Evolutionary conservation across 306 rosid species (phyloP), one percentile per base, ranked within the genome.

Genomic region (Lathyrus tuberosus): DNA sequence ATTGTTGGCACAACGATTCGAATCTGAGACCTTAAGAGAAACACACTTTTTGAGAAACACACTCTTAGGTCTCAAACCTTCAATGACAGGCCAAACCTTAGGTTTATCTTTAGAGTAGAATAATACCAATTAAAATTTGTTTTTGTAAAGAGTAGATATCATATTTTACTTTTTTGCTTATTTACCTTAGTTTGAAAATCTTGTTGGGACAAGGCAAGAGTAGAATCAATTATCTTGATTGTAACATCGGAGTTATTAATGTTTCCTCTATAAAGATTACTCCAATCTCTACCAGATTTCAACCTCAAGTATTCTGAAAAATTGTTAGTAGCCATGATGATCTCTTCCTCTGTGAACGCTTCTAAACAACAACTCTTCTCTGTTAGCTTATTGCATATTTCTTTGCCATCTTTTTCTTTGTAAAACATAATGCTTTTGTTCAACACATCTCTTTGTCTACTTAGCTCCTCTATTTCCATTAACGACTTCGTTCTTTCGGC

Each of bases 161-260:
- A 2, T 24, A 2, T 24, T 24, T 24, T 33, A n/a, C 13, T 8
- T 33, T 16, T 35, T 17, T 16, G 10, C 5, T 38, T 37, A 5
- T 13, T 69, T 87, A 90, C 96, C 95, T 83, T 83, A 2, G 85
- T 71, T 49, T 65, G 86, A 62, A 92, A 86, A 69, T 78, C 75
- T 17, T 80, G 81, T 6, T 35, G 56, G 10, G 92, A 63, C 13
- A 65, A 33, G 16, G 33, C 28, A 38, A 56, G 9, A 20, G 17
- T 38, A 6, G 84, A 69, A 75, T 5, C 11, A 57, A 82, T 56
- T 76, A 89, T 74, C 71, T 86, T 88, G 79, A 92, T 67, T 1
- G 89, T 90, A 17, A 83, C 85, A 2, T 84, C 71, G 28, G 59
- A 78, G 58, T 89, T 92, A 8, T 74, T 82, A 77, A 92, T 42